These are phyloP conservation scores for Coelastrella sp. DNA, from an alignment of 139 green algal species.

Conservation along the genomic window DNA sequence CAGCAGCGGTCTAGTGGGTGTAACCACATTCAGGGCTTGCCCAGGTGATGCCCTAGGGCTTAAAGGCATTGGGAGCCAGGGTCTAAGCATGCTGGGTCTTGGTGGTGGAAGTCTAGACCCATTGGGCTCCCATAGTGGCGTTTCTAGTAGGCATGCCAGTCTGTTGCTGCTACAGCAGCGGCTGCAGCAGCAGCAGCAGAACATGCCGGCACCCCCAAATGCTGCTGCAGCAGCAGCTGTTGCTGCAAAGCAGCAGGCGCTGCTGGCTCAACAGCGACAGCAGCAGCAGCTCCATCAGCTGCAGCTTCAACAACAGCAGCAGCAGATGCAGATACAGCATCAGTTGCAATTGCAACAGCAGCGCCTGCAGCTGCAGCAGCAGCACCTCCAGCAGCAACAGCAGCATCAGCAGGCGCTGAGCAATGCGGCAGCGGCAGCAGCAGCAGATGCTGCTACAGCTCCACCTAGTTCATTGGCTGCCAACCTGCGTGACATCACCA, in stretches of 20 bases:
- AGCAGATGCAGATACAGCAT: slow-evolving; percentile 7
- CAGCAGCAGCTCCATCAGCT: background rate
- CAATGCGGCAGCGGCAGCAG: background rate
- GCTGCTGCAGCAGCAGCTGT: background rate
- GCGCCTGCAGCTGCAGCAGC: background rate
- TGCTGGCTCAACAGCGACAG: background rate
- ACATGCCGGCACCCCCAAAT: background rate
- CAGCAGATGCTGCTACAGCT: background rate
- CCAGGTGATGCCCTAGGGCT: background rate
- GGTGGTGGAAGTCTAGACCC: background rate
- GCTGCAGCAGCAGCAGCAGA: slow-evolving; percentile 13
- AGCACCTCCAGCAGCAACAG: background rate
- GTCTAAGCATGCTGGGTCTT: background rate
- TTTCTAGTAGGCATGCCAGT: background rate
- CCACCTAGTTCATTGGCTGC: background rate
- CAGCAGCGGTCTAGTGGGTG: background rate
- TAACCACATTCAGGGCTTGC: background rate
- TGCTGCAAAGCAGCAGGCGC: background rate
- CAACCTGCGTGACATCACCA: background rate
- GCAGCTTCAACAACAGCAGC: background rate
- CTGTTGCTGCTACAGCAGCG: background rate
- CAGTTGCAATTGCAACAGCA: background rate
- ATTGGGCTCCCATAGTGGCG: background rate
- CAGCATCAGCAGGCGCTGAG: background rate
- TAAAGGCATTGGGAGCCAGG: background rate